Base-by-base conservation (phyloP, 441 rosid genomes). In the Sinapis alba region DNA sequence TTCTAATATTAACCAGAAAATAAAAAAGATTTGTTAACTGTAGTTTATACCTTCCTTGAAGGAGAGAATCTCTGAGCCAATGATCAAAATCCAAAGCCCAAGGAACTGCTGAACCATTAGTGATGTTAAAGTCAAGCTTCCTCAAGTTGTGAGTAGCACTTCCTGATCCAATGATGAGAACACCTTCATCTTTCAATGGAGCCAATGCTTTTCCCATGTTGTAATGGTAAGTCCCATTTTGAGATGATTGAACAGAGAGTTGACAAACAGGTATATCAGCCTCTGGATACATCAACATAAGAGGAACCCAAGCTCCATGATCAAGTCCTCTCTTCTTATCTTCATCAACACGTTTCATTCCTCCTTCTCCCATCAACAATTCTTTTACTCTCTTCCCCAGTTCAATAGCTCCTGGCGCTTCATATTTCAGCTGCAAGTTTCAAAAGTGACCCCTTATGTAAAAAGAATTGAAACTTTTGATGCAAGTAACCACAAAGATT, bases 231-330 rank as follows among this genome's bases (percentile, higher is more conserved):
- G 78, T 84, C n/a, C 84, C 99, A 62, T 81, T 90, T 60, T 76
- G 79, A 2, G 74, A 16, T 4, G 88, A 74, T 76, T 91, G 99
- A 68, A 95, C 78, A 7, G 98, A 95, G 68, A 93, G 92, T 78
- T 95, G 98, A 53, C 98, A 91, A 24, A 89, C 83, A 0, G 98
- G 99, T 62, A 90, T 84, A 66, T 91, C 87, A 0, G 89, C 93
- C 64, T 93, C 97, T 0, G 99, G 99, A 59, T 90, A 95, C 99
- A 93, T 95, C 65, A 95, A 83, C 96, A 93, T 88, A 11, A 95
- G 72, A 3, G 96, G 97, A 65, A 90, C 90, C 98, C 99, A 95
- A 21, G 99, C 96, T 6, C 97, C 98, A 64, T 93, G 97, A 78
- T 95, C 99, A 45, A 95, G 84, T 32, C 98, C 98, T 5, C 97